Evolutionary conservation across 2,329 filamentous ascomycete species (phyloP).

Genomic region (Pseudofabraea citricarpa): DNA sequence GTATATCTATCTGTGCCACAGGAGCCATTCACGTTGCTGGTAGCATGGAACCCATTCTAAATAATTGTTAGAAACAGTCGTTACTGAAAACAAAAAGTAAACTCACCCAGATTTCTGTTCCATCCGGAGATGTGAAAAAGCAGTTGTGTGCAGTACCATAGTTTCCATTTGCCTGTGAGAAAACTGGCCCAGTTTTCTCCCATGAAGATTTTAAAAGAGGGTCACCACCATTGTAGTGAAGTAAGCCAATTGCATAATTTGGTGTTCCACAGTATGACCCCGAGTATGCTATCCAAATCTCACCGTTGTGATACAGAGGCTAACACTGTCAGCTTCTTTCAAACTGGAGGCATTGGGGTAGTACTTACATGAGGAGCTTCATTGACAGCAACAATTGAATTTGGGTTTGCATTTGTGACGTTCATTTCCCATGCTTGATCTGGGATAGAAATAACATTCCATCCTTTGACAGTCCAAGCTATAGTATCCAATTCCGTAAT

Average conservation of each 20-base stretch:
- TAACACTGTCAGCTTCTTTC: neutral
- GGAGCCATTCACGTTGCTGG: neutral
- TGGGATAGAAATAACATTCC: conserved; percentile 12
- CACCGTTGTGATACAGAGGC: conserved; percentile 10
- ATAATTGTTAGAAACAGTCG: no score
- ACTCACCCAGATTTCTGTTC: conserved; percentile 3
- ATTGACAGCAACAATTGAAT: conserved; percentile 1
- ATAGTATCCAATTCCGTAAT: conserved; percentile 10
- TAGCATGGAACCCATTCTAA: conserved; percentile 3
- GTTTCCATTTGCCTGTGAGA: conserved; percentile 11
- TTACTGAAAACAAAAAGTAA: no score
- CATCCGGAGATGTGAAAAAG: conserved; percentile 7
- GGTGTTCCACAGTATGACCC: conserved; percentile 12
- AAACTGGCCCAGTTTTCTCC: conserved; percentile 11
- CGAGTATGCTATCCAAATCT: conserved; percentile 14
- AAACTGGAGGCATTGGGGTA: neutral
- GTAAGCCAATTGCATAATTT: conserved; percentile 10
- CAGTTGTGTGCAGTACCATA: conserved; percentile 14
- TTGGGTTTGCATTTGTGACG: no score
- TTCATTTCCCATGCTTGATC: conserved; percentile 14
- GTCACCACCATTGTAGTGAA: conserved; percentile 10
- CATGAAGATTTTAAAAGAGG: conserved; percentile 6
- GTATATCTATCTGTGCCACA: conserved; percentile 3
- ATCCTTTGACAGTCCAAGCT: conserved; percentile 9
- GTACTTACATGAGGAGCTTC: conserved; percentile 4